A percentile compares a stretch with the other conserved stretches of the same genome.
These are phyloP conservation scores for Melanomma pulvis-pyrius DNA, from an alignment of 495 filamentous ascomycete genomes.

Conservation along the genomic window DNA sequence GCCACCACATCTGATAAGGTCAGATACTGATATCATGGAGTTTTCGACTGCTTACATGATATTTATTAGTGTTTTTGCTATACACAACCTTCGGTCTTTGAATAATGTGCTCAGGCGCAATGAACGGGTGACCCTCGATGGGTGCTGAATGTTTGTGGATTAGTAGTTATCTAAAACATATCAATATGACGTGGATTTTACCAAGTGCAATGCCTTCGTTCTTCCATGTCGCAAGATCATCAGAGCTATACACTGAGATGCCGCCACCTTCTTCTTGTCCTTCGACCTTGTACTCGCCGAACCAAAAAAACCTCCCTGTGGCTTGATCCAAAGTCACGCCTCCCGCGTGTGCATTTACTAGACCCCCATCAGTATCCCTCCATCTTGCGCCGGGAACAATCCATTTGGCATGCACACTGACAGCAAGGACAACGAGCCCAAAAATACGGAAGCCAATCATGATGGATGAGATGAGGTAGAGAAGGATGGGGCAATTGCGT, in stretches of 20 bases:
- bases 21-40: neutral
- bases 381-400: constrained; percentile 53
- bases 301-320: constrained; percentile 50
- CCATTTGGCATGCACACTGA: constrained; percentile 42
- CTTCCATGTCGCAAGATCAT: constrained; percentile 50
- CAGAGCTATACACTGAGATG: constrained; percentile 49
- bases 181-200: neutral
- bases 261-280: constrained; percentile 51
- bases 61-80: constrained; percentile 42
- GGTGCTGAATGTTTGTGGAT: constrained; percentile 36
- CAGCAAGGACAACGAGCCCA: constrained; percentile 6
- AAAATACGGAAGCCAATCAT: neutral
- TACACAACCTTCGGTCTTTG: constrained; percentile 53
- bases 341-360: constrained; percentile 52
- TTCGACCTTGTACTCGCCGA: constrained; percentile 53
- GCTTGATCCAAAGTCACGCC: constrained; percentile 43
- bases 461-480: neutral
- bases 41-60: constrained; percentile 42
- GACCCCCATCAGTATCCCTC: constrained; percentile 47
- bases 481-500: neutral
- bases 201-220: constrained; percentile 47
- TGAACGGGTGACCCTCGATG: constrained; percentile 45
- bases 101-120: constrained; percentile 47
- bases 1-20: constrained; percentile 51
- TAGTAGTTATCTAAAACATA: neutral